phyloP scores from a whole-genome alignment of 768 basidiomycete species.

The Mycena polygramma region DNA sequence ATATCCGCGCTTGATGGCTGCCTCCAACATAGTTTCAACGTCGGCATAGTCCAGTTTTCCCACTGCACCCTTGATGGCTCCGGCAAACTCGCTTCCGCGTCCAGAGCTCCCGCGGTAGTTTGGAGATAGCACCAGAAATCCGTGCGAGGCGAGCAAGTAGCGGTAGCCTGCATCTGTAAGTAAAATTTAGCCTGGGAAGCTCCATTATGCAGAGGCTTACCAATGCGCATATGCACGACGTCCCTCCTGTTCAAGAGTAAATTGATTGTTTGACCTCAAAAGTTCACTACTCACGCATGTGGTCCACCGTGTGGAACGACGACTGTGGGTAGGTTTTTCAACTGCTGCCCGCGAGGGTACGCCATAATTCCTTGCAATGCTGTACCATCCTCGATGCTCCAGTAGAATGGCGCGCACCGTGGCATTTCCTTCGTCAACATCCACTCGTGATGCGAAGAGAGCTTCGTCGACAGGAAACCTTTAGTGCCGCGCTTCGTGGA shows the following conservation, averaged over 20 bases:
- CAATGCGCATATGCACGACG: conserved; percentile 12
- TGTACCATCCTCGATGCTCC: conserved; percentile 29
- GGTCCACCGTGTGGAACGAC: conserved; percentile 35
- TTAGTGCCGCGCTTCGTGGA: conserved; percentile 11
- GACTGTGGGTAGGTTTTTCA: conserved; percentile 24
- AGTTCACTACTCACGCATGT: conserved; percentile 9
- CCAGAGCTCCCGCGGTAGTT: conserved; percentile 38
- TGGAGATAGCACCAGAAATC: conserved; percentile 31
- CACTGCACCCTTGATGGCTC: conserved; percentile 28
- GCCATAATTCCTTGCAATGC: conserved; percentile 27
- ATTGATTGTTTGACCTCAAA: background rate
- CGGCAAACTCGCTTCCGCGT: conserved; percentile 24
- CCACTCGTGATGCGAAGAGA: conserved; percentile 36
- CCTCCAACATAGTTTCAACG: conserved; percentile 33
- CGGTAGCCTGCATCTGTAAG: conserved; percentile 22
- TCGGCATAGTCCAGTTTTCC: conserved; percentile 33
- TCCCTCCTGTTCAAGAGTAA: conserved; percentile 19
- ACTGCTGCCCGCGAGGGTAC: conserved; percentile 22
- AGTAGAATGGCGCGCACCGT: conserved; percentile 32
- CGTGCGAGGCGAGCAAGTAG: conserved; percentile 26
- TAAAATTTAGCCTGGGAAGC: too few relatives aligned
- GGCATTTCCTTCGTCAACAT: conserved; percentile 28
- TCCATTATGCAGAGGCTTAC: too few relatives aligned
- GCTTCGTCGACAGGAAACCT: conserved; percentile 24
- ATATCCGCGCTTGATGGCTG: conserved; percentile 28